Evolutionary conservation across 2,329 filamentous ascomycete genomes (phyloP), one percentile per base, ranked within the genome.

Genomic region (Aspergillus niger): DNA sequence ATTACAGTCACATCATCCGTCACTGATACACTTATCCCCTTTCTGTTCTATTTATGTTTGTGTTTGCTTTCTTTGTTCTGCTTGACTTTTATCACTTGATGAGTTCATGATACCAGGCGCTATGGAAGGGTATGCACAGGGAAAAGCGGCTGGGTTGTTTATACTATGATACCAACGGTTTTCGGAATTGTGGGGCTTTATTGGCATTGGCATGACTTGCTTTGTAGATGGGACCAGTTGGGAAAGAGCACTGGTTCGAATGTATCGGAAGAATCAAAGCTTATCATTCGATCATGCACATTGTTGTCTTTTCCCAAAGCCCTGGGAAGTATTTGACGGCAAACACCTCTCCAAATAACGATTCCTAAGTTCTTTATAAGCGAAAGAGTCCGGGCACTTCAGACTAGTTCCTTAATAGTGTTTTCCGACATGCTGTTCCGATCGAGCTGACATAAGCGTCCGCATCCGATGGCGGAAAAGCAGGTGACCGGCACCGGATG

Each of bases 1-100:
- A 93, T 72, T 92, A 91, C 72, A 92, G 90, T 70, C 90, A 93
- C 75, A 91, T 92, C 61, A 86, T 91, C 64, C 71, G 73, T 32
- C 48, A 63, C 41, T 77, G 64, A 72, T 38, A 7, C 11, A 36
- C 17, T 54, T 47, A 10, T 22, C 17, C 17, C 15, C 15, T 48
- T 47, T 49, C 38, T 44, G 41, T 26, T 32, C 20, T 20, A 26
- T 39, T 15, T 20, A 20, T 20, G 20, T 51, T 41, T 17, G 47
- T 30, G 15, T 38, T 59, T 56, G n/a, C 6, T 5, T 4, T 22
- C 13, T 49, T n/a, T 17, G 22, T 49, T 49, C 11, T 49, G 15
- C 15, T 32, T 50, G 15, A 17, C 1, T 28, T n/a, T 50, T 30
- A n/a, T 50, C 47, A 50, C 47, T 50, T 32, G 47, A 50, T 32